These are phyloP conservation scores for Penicillium sp. DNA, from an alignment of 2,329 filamentous ascomycete species.

Conservation along the genomic window DNA sequence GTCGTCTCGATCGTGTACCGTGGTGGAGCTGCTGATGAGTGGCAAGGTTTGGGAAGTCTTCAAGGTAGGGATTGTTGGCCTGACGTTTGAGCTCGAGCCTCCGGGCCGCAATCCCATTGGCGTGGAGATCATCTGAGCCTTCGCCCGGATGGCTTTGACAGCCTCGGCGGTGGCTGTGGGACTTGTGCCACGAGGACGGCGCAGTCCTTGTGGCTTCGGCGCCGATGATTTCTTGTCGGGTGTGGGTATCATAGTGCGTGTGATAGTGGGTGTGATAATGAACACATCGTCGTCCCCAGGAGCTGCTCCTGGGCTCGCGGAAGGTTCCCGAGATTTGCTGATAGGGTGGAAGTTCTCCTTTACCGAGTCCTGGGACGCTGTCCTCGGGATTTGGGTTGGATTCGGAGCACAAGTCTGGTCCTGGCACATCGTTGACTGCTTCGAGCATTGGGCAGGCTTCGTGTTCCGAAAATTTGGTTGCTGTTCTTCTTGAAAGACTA, in stretches of 20 bases:
- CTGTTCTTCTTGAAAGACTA: slow-evolving; percentile 29
- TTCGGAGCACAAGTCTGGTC: slow-evolving; percentile 19
- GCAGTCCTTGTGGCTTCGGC: slow-evolving; percentile 20
- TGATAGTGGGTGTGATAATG: slow-evolving; percentile 45
- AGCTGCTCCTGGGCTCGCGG: slow-evolving; percentile 14
- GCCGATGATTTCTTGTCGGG: slow-evolving; percentile 23
- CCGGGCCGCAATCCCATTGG: slow-evolving; percentile 29
- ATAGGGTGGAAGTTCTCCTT: slow-evolving; percentile 27
- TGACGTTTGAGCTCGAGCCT: slow-evolving; percentile 24
- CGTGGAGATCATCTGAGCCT: slow-evolving; percentile 27
- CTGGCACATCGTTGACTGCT: slow-evolving; percentile 30
- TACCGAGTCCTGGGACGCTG: slow-evolving; percentile 18
- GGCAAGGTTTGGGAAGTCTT: slow-evolving; percentile 21
- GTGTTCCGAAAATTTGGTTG: slow-evolving; percentile 35
- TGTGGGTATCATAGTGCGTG: slow-evolving; percentile 39
- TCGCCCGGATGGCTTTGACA: slow-evolving; percentile 29
- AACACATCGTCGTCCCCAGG: slow-evolving; percentile 34
- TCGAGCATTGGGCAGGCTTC: slow-evolving; percentile 37
- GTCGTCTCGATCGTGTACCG: slow-evolving; percentile 15
- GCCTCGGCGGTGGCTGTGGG: slow-evolving; percentile 27
- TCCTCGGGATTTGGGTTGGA: slow-evolving; percentile 17
- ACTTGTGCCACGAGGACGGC: slow-evolving; percentile 22
- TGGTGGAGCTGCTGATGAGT: slow-evolving; percentile 12
- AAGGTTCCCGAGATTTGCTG: slow-evolving; percentile 12
- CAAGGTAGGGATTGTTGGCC: slow-evolving; percentile 24